phyloP scores from a whole-genome alignment of 306 rosid genomes.

The Prunus armeniaca region DNA sequence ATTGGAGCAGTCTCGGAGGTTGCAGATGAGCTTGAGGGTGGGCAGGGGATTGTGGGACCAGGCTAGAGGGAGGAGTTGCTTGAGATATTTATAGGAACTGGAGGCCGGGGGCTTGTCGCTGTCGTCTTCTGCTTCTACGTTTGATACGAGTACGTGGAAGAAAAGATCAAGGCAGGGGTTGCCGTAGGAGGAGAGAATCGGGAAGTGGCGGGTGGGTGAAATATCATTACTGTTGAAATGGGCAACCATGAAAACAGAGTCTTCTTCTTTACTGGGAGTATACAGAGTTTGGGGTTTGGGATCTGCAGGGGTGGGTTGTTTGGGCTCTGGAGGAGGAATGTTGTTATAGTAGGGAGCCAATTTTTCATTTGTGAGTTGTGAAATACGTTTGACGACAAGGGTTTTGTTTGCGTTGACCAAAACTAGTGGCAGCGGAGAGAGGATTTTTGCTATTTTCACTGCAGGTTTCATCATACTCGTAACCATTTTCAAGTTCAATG shows the following conservation, averaged over 20 bases:
- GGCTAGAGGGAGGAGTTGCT: neutral
- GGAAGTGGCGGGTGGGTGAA: neutral
- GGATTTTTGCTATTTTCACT: neutral
- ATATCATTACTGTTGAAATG: neutral
- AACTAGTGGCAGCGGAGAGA: neutral
- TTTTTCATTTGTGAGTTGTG: neutral
- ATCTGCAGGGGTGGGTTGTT: neutral
- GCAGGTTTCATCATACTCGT: neutral
- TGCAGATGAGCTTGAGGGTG: neutral
- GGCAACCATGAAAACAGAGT: neutral
- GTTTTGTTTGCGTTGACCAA: neutral
- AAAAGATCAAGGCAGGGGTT: neutral
- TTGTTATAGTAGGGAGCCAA: too few species aligned
- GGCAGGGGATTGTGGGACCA: neutral
- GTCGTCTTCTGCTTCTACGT: too few species aligned
- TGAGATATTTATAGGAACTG: neutral
- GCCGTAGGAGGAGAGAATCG: neutral
- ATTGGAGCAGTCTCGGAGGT: neutral
- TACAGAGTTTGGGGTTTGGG: neutral
- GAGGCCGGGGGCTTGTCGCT: too few species aligned
- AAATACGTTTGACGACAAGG: neutral
- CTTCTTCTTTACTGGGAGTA: neutral
- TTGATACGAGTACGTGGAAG: neutral
- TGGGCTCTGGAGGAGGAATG: too few species aligned
- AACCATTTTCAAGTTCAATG: neutral